Base-by-base conservation (phyloP, 225 moss, liverwort and hornwort species). In the Straminergon stramineum region DNA sequence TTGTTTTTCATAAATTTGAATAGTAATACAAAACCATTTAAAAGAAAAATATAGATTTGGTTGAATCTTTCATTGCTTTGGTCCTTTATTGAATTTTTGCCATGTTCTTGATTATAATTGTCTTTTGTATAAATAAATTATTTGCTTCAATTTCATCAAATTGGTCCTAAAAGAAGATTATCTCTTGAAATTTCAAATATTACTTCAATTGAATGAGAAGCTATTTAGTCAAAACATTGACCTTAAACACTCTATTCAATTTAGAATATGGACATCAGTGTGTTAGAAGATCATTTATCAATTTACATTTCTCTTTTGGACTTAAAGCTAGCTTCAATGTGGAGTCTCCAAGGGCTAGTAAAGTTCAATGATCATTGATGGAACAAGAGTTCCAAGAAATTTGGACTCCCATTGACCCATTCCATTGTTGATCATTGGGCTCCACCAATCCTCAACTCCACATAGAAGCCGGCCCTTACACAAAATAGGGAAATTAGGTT, bases 191-290 rank as follows among this genome's bases (percentile, higher is more conserved):
- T 39, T 70, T 24, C 13, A 23, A 39, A 70, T 13, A 7, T 7
- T 13, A 39, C 39, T 39, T 39, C 0, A 7, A 0, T 71, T 24
- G 70, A 23, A 39, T 39, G 26, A 41, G 3, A 35, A 71, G 5
- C 8, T n/a, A 22, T n/a, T 69, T n/a, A 8, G 39, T 13, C 24
- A 70, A 23, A 70, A 70, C 23, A 39, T 39, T 39, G 14, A 0
- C 14, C 5, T 23, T 24, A 14, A 14, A 4, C 7, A 4, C 7
- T 22, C 2, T 22, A 2, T 23, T 70, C 39, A 39, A 23, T n/a
- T 37, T n/a, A 23, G 7, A 69, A 69, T 69, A 21, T 22, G 7
- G 2, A 69, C 4, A 0, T 0, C 1, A 1, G 4, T n/a, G 23
- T 69, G 7, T 73, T 71, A 16, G 9, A 1, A 9, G 8, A 71